These are phyloP conservation scores for Kuraishia hungarica DNA, from an alignment of 805 yeast species.

Conservation along the genomic window DNA sequence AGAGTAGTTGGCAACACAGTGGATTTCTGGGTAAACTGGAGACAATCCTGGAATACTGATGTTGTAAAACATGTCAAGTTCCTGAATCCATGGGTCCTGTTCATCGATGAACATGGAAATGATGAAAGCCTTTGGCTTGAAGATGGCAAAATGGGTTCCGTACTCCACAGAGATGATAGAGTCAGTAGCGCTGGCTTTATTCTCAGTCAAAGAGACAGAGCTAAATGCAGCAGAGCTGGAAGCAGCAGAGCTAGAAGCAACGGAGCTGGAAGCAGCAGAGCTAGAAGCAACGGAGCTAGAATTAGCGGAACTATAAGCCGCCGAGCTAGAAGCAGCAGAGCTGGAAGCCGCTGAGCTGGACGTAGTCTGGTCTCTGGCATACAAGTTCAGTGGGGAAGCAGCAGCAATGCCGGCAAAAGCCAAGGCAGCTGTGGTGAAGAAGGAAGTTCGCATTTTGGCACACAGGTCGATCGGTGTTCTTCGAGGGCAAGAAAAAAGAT, in stretches of 20 bases:
- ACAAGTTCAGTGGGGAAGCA: conserved; percentile 5
- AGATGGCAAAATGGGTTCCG: conserved; percentile 14
- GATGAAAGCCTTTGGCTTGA: conserved; percentile 45
- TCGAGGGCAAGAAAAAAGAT: too few relatives aligned
- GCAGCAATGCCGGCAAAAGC: neutral
- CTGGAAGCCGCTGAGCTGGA: too few relatives aligned
- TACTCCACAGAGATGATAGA: conserved; percentile 3
- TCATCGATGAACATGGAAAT: conserved; percentile 49
- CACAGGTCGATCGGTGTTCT: too few relatives aligned
- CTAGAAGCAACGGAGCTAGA: too few relatives aligned
- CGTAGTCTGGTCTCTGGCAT: neutral
- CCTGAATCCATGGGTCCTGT: conserved; percentile 41
- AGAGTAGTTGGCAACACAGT: conserved; percentile 43
- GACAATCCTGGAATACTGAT: conserved; percentile 60
- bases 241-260: too few relatives aligned
- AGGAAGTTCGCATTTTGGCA: conserved; percentile 8
- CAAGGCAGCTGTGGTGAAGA: neutral
- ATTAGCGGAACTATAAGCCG: too few relatives aligned
- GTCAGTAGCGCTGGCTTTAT: conserved; percentile 6
- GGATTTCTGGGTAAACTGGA: conserved; percentile 47
- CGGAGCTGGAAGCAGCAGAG: too few relatives aligned
- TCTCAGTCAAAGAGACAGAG: neutral
- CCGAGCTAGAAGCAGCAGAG: too few relatives aligned
- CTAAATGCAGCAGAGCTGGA: too few relatives aligned
- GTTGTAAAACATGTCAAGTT: conserved; percentile 40